phyloP scores from a whole-genome alignment of 768 basidiomycete species.

The Paxillus ammoniavirescens region DNA sequence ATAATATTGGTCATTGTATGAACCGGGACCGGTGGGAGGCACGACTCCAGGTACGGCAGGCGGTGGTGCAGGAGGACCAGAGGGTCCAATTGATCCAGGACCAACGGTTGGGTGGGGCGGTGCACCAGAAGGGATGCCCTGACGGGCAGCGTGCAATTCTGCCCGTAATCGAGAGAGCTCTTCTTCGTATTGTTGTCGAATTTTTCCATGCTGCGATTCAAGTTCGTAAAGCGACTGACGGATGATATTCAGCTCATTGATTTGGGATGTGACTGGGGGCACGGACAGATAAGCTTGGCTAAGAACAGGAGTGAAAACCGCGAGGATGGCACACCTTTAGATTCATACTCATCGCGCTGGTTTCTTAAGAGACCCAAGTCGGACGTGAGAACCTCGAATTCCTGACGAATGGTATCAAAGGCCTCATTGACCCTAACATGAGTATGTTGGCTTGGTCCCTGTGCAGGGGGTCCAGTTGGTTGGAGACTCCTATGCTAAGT shows the following conservation, averaged over 20 bases:
- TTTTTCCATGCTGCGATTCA: slow-evolving; percentile 83
- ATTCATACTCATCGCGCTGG: slow-evolving; percentile 89
- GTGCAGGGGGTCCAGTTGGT: slow-evolving; percentile 46
- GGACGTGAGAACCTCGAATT: slow-evolving; percentile 73
- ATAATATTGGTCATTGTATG: slow-evolving; percentile 39
- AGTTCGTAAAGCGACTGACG: slow-evolving; percentile 90
- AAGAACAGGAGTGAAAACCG: not conserved
- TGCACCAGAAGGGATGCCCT: slow-evolving; percentile 33
- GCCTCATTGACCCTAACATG: slow-evolving; percentile 65
- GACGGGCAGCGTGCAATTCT: slow-evolving; percentile 58
- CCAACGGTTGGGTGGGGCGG: slow-evolving; percentile 36
- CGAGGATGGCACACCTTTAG: slow-evolving; percentile 60
- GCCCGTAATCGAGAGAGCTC: slow-evolving; percentile 72
- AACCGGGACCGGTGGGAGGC: slow-evolving; percentile 29
- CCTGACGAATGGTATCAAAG: slow-evolving; percentile 77
- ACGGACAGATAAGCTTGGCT: slow-evolving; percentile 9
- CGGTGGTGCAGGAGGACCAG: slow-evolving; percentile 33
- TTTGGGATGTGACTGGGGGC: slow-evolving; percentile 67
- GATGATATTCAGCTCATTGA: slow-evolving; percentile 88
- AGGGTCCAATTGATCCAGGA: slow-evolving; percentile 33
- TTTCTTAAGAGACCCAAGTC: slow-evolving; percentile 67
- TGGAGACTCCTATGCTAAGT: slow-evolving; percentile 52
- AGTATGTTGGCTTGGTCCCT: slow-evolving; percentile 39
- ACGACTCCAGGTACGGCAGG: slow-evolving; percentile 29
- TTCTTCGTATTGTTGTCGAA: slow-evolving; percentile 83